Conservation (phyloP, 2,329 filamentous ascomycete genomes). For the Hypoxylon sp. region DNA sequence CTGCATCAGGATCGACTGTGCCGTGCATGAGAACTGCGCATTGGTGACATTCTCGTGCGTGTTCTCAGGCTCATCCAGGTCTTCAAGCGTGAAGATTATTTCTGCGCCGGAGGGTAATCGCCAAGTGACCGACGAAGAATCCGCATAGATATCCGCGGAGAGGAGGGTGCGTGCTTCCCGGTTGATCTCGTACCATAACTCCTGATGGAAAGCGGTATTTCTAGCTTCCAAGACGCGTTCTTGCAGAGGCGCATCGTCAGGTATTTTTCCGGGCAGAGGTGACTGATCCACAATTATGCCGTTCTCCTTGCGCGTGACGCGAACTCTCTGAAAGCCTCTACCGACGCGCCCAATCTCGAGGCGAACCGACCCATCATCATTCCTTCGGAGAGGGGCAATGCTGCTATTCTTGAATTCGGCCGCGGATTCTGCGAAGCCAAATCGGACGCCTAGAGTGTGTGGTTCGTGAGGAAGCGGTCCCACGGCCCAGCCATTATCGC, state of each 20-base stretch:
- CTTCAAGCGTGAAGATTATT: constrained; percentile 73
- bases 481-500: constrained; percentile 85
- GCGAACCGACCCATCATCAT: constrained; percentile 76
- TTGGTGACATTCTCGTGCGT: constrained; percentile 47
- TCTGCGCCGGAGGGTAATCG: constrained; percentile 61
- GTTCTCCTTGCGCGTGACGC: constrained; percentile 70
- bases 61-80: constrained; percentile 59
- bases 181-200: constrained; percentile 89
- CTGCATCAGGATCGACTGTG: constrained; percentile 71
- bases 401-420: constrained; percentile 72
- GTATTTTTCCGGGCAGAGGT: constrained; percentile 59
- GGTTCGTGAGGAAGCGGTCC: constrained; percentile 77
- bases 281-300: constrained; percentile 67
- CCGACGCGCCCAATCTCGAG: constrained; percentile 71
- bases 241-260: constrained; percentile 68
- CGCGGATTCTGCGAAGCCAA: constrained; percentile 82
- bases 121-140: constrained; percentile 66
- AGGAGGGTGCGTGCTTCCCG: constrained; percentile 80
- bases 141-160: constrained; percentile 73
- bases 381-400: constrained; percentile 80
- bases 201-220: constrained; percentile 82
- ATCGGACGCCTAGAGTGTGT: constrained; percentile 82
- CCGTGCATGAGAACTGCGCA: constrained; percentile 68
- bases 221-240: constrained; percentile 76
- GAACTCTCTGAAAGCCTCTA: constrained; percentile 66